A percentile compares a stretch with the other conserved stretches of the same genome.
Conservation (phyloP, 2,329 filamentous ascomycete species). For the Hypomyces perniciosus region DNA sequence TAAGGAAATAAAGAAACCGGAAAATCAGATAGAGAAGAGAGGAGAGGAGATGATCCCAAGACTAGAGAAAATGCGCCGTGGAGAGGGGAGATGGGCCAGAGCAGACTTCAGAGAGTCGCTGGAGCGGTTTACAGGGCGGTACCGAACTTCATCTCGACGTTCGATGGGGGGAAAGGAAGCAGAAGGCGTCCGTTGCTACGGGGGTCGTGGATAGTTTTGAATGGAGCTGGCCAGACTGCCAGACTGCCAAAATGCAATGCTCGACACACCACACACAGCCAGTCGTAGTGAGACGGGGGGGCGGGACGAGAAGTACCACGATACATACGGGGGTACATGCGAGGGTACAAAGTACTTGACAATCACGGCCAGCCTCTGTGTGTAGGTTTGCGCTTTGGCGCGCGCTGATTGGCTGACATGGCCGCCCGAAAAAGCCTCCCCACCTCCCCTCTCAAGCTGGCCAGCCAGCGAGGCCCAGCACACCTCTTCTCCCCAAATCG, state of each 20-base stretch:
- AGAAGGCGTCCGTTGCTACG: conserved; percentile 12
- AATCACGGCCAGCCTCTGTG: background rate
- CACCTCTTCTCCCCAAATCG: background rate
- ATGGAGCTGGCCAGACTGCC: conserved; percentile 12
- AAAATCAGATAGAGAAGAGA: conserved; percentile 17
- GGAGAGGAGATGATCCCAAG: conserved; percentile 20
- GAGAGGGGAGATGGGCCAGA: conserved; percentile 36
- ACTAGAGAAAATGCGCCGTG: conserved; percentile 28
- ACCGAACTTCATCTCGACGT: conserved; percentile 50
- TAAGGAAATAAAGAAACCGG: conserved; percentile 5
- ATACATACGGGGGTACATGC: background rate
- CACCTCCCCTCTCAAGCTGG: conserved; percentile 7
- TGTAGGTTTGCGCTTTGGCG: background rate
- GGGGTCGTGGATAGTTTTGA: conserved; percentile 34
- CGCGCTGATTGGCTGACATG: background rate
- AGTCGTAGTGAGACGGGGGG: background rate
- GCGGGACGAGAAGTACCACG: conserved; percentile 8
- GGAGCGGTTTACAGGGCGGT: conserved; percentile 44
- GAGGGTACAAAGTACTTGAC: conserved; percentile 1
- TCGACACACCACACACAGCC: background rate
- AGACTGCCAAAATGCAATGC: background rate
- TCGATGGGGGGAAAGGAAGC: conserved; percentile 38
- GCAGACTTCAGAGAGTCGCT: conserved; percentile 53
- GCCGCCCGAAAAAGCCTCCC: background rate
- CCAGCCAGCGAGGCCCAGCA: background rate